phyloP scores from a whole-genome alignment of 1,284 basidiomycete genomes.

The Trichosporon faecale region DNA sequence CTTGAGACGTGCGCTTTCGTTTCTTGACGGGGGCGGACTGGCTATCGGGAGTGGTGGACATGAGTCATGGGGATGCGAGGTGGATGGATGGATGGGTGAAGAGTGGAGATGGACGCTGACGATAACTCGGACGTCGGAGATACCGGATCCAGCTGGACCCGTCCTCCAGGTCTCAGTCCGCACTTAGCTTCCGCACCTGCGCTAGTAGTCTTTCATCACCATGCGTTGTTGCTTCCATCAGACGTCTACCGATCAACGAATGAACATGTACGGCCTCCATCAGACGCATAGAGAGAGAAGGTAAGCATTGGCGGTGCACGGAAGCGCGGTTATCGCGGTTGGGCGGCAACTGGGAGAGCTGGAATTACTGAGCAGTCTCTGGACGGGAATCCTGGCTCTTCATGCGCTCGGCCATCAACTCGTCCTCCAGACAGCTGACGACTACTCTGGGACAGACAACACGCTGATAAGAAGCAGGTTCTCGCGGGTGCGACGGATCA shows the following conservation, averaged over 20 bases:
- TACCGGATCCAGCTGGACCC: not conserved
- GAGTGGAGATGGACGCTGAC: not conserved
- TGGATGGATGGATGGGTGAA: not conserved
- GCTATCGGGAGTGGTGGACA: not conserved
- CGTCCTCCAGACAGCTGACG: too few species aligned
- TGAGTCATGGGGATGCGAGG: not conserved
- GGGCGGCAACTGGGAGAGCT: too few species aligned
- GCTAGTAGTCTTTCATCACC: not conserved
- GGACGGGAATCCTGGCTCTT: too few species aligned
- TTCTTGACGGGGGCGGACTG: slow-evolving; percentile 9
- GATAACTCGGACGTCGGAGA: not conserved
- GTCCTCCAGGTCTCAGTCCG: not conserved
- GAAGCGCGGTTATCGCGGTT: too few species aligned
- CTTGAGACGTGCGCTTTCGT: slow-evolving; percentile 24
- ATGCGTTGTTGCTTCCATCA: too few species aligned
- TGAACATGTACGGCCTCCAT: too few species aligned
- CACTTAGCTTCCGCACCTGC: not conserved
- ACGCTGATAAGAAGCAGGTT: not conserved
- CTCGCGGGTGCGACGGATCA: not conserved
- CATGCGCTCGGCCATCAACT: not conserved
- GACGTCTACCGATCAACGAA: too few species aligned
- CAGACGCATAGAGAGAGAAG: too few species aligned
- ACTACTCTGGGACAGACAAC: not conserved
- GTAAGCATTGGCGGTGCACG: too few species aligned
- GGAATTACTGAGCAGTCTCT: too few species aligned